These are phyloP conservation scores for Leishmania braziliensis DNA, from an alignment of 208 protist species.

Conservation along the genomic window DNA sequence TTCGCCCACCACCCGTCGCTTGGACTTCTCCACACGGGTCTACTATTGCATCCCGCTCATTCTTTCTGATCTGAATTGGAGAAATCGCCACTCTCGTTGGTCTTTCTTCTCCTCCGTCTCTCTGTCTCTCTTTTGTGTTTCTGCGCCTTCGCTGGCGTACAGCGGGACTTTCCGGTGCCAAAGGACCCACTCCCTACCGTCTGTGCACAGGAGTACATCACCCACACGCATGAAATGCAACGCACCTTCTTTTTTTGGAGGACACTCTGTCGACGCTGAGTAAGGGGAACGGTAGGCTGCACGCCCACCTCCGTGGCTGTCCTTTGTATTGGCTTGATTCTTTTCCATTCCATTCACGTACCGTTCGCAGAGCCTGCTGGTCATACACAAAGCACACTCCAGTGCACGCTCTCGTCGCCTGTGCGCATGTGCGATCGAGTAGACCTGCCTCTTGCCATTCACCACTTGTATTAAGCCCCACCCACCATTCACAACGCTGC, in stretches of 20 bases:
- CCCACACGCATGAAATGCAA: not conserved
- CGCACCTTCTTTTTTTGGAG: not conserved
- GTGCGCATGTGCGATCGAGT: not conserved
- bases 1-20: not conserved
- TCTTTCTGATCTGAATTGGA: not conserved
- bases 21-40: not conserved
- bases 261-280: too few species aligned
- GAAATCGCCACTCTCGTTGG: not conserved
- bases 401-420: not conserved
- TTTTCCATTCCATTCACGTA: not conserved
- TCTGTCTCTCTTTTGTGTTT: not conserved
- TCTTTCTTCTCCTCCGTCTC: not conserved
- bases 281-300: constrained; percentile 6
- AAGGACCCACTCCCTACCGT: not conserved
- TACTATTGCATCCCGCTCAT: not conserved
- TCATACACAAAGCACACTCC: not conserved
- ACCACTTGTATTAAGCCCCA: not conserved
- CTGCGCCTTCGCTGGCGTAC: not conserved
- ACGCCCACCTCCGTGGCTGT: not conserved
- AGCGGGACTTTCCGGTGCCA: not conserved
- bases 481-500: not conserved
- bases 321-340: not conserved
- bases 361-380: not conserved
- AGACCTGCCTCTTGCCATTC: not conserved
- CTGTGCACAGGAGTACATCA: not conserved